Percentiles rank a stretch among this genome's conserved stretches.
Conservation (phyloP, 768 basidiomycete species). For the Naganishia vishniacii region DNA sequence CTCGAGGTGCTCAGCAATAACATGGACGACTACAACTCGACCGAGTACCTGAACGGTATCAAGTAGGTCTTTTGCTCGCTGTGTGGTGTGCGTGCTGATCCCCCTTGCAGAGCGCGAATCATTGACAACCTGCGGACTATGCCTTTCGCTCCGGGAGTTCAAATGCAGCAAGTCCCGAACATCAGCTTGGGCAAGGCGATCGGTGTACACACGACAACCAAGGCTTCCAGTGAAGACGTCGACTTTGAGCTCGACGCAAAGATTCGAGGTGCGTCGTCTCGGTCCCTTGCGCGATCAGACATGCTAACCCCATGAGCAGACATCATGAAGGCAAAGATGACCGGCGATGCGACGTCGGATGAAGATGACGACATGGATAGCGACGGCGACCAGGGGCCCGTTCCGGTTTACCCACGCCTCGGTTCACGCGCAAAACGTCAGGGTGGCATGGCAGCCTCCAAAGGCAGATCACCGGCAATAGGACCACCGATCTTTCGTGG, state of each 20-base stretch:
- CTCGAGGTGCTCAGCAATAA: slow-evolving; percentile 87
- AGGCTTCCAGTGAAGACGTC: slow-evolving; percentile 46
- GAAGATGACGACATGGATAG: slow-evolving; percentile 30
- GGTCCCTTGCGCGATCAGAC: not conserved
- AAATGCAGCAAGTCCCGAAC: slow-evolving; percentile 73
- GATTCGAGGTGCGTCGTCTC: slow-evolving; percentile 44
- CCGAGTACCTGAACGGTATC: slow-evolving; percentile 73
- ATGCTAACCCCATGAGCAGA: slow-evolving; percentile 20
- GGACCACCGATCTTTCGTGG: not conserved
- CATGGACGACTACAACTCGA: slow-evolving; percentile 86
- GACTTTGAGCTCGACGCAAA: slow-evolving; percentile 49
- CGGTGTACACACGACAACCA: slow-evolving; percentile 52
- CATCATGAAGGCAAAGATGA: slow-evolving; percentile 25
- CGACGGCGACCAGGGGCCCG: slow-evolving; percentile 24
- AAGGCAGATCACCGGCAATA: slow-evolving; percentile 11
- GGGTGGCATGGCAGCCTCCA: slow-evolving; percentile 12
- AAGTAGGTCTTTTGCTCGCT: slow-evolving; percentile 54
- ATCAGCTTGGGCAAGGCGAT: slow-evolving; percentile 49
- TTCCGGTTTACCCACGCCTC: slow-evolving; percentile 8
- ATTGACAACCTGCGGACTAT: slow-evolving; percentile 59
- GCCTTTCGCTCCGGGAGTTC: slow-evolving; percentile 74
- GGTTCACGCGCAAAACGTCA: slow-evolving; percentile 14
- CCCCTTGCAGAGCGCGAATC: slow-evolving; percentile 52
- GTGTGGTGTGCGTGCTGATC: not conserved
- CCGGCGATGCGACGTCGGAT: slow-evolving; percentile 26